Base-by-base conservation (phyloP, 768 basidiomycete genomes). In the Grammothele lineata region DNA sequence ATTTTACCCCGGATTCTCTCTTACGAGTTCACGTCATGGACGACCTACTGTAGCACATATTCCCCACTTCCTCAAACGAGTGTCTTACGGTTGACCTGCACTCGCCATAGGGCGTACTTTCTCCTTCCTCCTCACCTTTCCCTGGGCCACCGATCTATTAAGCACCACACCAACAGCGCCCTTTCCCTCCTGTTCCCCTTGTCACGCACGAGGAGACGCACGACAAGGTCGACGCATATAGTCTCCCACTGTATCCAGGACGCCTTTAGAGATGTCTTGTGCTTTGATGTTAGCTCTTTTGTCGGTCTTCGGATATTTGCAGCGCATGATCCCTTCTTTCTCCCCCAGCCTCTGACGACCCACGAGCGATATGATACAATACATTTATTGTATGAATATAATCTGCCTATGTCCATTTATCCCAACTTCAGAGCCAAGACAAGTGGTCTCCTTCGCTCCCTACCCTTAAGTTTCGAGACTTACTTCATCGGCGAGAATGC, bases 371-470 rank as follows among this genome's bases (percentile, higher is more conserved):
- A 38, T 34, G 38, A 38, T 53, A 53, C 42, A 36, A n/a, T 48
- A 36, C 46, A 48, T 33, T 40, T 35, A 38, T 17, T 53, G 51
- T 53, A 53, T 30, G 38, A 53, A 45, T 53, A 53, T 53, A 51
- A 47, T 51, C 3, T 9, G 4, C 37, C 37, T 36, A 12, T 36
- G 37, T 3, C 21, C 22, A 19, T 21, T 6, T 14, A 30, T 30
- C 27, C 8, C 27, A 7, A 7, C 27, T 30, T 7, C 27, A 14
- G 27, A 30, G n/a, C n/a, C n/a, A 30, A 30, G 8, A 30, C 27
- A 30, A 7, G 27, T 30, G 27, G n/a, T n/a, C n/a, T n/a, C n/a
- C n/a, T n/a, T 40, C 47, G n/a, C n/a, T n/a, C n/a, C n/a, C n/a
- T n/a, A n/a, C n/a, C n/a, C n/a, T n/a, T n/a, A n/a, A n/a, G n/a